A percentile compares a stretch with the other conserved stretches of the same genome.
Conservation (phyloP, 148 eudicot genomes). For the Silene uniflora region DNA sequence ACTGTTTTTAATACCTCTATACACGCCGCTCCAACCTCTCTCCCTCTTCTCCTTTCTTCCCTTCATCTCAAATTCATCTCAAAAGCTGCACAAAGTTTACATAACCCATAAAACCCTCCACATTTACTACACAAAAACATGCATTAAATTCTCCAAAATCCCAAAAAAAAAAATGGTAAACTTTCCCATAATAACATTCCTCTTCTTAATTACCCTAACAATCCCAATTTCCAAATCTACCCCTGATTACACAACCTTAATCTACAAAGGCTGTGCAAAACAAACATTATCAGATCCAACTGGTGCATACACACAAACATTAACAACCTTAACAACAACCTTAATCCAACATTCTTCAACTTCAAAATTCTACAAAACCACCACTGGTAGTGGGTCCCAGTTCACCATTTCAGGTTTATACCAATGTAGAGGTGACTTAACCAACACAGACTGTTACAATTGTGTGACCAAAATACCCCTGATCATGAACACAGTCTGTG, state of each 20-base stretch:
- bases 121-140: too few species aligned
- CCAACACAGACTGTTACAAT: constrained; percentile 57
- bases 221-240: constrained; percentile 20
- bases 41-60: too few species aligned
- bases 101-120: too few species aligned
- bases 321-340: constrained; percentile 53
- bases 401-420: constrained; percentile 59
- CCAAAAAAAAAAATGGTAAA: background rate
- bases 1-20: too few species aligned
- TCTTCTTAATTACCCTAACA: constrained; percentile 2
- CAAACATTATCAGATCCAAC: constrained; percentile 78
- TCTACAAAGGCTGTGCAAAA: constrained; percentile 93
- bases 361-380: constrained; percentile 60
- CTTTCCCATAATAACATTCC: background rate
- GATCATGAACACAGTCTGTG: constrained; percentile 68
- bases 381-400: constrained; percentile 56
- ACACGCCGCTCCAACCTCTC: too few species aligned
- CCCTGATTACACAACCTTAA: constrained; percentile 50
- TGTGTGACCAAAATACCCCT: constrained; percentile 65
- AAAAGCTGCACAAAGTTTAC: too few species aligned
- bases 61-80: too few species aligned
- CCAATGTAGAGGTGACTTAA: constrained; percentile 86
- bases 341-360: constrained; percentile 68
- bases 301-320: constrained; percentile 61
- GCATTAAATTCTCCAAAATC: background rate